Base-by-base conservation (phyloP, 2,329 filamentous ascomycete species). In the Colletotrichum camelliae region DNA sequence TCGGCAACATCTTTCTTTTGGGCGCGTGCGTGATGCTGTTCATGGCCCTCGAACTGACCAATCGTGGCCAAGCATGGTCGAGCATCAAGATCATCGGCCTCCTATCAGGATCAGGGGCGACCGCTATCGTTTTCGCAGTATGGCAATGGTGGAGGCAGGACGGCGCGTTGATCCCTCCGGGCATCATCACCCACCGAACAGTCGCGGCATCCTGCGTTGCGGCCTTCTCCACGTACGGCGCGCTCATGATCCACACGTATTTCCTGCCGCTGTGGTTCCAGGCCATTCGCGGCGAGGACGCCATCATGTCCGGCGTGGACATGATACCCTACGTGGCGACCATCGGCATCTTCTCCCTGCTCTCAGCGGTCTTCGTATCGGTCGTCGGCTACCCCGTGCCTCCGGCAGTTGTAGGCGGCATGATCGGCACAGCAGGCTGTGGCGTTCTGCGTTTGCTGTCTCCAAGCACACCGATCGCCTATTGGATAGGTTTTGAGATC, bases 401-500 rank as follows among this genome's bases (percentile, higher is more conserved):
- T 1, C 80, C 79, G 2, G 79, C 80, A 1, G 73, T 81, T 0
- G 52, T 79, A 2, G 81, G 80, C 2, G 78, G 77, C n/a, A 81
- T 81, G 1, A 79, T 88, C 72, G 80, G 84, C 27, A 83, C 83
- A 4, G 70, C 85, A 3, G 83, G 82, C 5, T 78, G 83, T 13
- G 85, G 85, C 1, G 67, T 86, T 18, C 78, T 87, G n/a, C 85
- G 84, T 66, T 82, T 82, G 5, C 80, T 87, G 4, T 80, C 82
- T 8, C 78, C 81, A 15, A 72, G 79, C 37, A 83, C 83, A 21
- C 37, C 78, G 5, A 78, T 80, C 0, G 82, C 79, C 6, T 80
- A 82, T 55, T 89, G 87, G 87, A 84, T 89, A 15, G 87, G 87
- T 2, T 89, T 86, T 73, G 87, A 89, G 80, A 81, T 89, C 6